Evolutionary conservation across 768 basidiomycete species (phyloP), one percentile per base, ranked within the genome.

Genomic region (Hydnum rufescens): DNA sequence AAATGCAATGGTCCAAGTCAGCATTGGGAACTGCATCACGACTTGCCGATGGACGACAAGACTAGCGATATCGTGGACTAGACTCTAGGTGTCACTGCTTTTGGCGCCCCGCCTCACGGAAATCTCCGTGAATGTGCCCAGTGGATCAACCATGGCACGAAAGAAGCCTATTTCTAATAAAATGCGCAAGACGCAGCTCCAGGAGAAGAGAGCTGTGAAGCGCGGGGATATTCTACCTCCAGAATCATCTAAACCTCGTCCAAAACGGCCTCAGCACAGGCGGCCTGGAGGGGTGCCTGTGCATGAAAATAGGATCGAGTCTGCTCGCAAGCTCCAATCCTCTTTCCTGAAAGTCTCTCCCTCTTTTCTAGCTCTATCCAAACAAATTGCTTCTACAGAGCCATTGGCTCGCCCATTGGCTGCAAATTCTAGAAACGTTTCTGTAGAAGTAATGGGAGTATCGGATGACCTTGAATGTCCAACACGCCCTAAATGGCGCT

Each of bases 201-300:
- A 85, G 62, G 72, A 78, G 48, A 86, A 84, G 59, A 80, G 88
- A 23, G 88, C 89, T 3, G 65, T 82, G 30, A 92, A 92, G 63
- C 78, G 87, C 30, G 88, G 84, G 3, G 84, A 85, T 57, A 63
- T 69, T 2, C 60, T 61, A 3, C 61, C 62, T 19, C 65, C 70
- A 13, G 56, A 69, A 23, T 58, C 68, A 47, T 67, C 31, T 18
- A 22, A 22, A 36, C 19, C 42, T 48, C 31, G 42, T 30, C 34
- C 49, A 26, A 3, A 28, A 25, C 47, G 23, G 32, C 51, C 26
- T 55, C 57, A 34, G 51, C 51, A 2, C 49, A 52, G 0, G 42
- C 53, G 23, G 28, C 13, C 6, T 8, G 16, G 44, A 8, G 8
- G 44, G 67, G n/a, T n/a, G n/a, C n/a, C n/a, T n/a, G n/a, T n/a